Evolutionary conservation across 495 filamentous ascomycete species (phyloP).

Genomic region (Niebla homalea): DNA sequence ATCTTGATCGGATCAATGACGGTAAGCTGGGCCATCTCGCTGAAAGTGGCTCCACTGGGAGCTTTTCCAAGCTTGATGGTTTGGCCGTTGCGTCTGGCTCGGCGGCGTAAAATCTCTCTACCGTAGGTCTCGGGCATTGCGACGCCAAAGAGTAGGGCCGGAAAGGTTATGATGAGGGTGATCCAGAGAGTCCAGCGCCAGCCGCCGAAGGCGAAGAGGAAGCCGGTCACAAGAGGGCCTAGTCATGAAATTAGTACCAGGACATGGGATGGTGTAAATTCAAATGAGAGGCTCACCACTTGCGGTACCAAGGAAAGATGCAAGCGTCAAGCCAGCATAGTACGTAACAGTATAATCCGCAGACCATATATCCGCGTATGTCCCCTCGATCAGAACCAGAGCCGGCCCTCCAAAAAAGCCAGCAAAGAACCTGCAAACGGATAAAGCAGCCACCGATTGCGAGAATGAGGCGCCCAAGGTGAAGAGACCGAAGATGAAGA

Average conservation of each 20-base stretch:
- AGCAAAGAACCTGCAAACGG: conserved; percentile 30
- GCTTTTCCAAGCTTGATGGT: conserved; percentile 14
- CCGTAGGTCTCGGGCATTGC: conserved; percentile 29
- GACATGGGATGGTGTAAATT: background rate
- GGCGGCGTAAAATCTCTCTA: conserved; percentile 26
- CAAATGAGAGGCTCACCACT: conserved; percentile 13
- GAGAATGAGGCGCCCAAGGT: conserved; percentile 25
- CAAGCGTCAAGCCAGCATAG: conserved; percentile 23
- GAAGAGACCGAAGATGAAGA: conserved; percentile 25
- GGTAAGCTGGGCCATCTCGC: conserved; percentile 24
- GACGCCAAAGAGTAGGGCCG: conserved; percentile 22
- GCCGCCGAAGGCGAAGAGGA: conserved; percentile 18
- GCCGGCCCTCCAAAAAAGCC: conserved; percentile 30
- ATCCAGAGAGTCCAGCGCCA: conserved; percentile 32
- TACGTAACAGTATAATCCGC: conserved; percentile 22
- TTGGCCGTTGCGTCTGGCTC: conserved; percentile 19
- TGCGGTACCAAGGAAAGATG: conserved; percentile 24
- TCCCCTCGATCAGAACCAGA: conserved; percentile 32
- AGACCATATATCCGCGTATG: conserved; percentile 32
- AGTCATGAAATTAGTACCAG: background rate
- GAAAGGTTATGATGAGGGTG: conserved; percentile 21
- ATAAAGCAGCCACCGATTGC: conserved; percentile 20
- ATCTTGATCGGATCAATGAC: conserved; percentile 24
- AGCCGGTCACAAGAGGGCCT: conserved; percentile 28
- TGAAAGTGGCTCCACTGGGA: conserved; percentile 16